Base-by-base conservation (phyloP, 2,329 filamentous ascomycete species). In the Calonectria leucothoes region DNA sequence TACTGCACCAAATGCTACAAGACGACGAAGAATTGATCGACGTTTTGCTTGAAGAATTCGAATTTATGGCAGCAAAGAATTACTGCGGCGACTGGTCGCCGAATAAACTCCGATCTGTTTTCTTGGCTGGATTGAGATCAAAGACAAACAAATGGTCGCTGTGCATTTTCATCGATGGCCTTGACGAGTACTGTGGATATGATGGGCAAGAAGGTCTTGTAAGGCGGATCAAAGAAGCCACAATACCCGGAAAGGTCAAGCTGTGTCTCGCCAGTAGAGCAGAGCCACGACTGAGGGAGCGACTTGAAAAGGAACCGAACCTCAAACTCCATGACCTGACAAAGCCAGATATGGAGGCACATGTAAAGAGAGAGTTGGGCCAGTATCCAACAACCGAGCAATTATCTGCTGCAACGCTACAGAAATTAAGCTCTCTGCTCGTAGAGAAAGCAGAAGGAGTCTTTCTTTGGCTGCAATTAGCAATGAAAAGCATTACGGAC, bases 11-110 rank as follows among this genome's bases (percentile, higher is more conserved):
- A n/a, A 14, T 52, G 6, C 27, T 52, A 4, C 15, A 52, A 31
- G 11, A 45, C 37, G 59, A 76, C 14, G 75, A 74, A 25, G 82
- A 81, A 0, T 52, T 70, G 20, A 23, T 64, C 15, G 1, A n/a
- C 2, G 12, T 1, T 23, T 12, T 66, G 14, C 25, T 51, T 3
- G 14, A 52, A 15, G 3, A 52, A 11, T 66, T 66, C n/a, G n/a
- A 39, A n/a, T 42, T 51, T 17, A 29, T 20, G 3, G 6, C 12
- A 20, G 8, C 29, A 12, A 71, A 71, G 27, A 25, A 49, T 6
- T 27, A 27, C 11, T 52, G 20, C 15, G 23, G 35, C 29, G 69
- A 71, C 15, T 71, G 69, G 63, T 57, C 49, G 4, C 15, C 17
- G 3, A 3, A 17, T 14, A 51, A 67, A 11, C 69, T 71, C 4